phyloP scores from a whole-genome alignment of 2,329 filamentous ascomycete species.

The Emydomyces testavorans region DNA sequence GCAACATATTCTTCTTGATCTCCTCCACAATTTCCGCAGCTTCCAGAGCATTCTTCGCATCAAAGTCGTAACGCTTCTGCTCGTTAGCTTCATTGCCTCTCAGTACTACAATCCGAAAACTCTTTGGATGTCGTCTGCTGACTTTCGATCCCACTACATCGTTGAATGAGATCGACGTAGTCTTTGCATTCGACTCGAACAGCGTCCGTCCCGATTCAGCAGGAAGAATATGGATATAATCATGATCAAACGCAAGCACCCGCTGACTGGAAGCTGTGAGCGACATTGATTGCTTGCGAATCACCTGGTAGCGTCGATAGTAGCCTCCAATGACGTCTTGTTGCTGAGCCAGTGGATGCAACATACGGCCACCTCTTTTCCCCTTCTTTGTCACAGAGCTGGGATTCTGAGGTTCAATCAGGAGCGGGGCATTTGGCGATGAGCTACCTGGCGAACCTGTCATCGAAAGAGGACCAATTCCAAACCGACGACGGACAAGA shows the following conservation, averaged over 20 bases:
- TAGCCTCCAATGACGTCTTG: constrained; percentile 37
- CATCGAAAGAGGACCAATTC: constrained; percentile 46
- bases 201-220: constrained; percentile 43
- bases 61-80: constrained; percentile 57
- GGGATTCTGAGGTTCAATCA: constrained; percentile 34
- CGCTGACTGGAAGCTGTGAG: constrained; percentile 51
- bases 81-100: constrained; percentile 51
- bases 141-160: constrained; percentile 56
- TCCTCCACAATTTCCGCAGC: constrained; percentile 52
- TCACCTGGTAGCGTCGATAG: constrained; percentile 53
- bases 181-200: constrained; percentile 40
- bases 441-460: constrained; percentile 50
- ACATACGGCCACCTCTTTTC: constrained; percentile 31
- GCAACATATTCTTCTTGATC: constrained; percentile 48
- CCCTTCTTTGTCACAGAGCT: constrained; percentile 33
- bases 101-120: constrained; percentile 51
- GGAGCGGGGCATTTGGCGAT: constrained; percentile 53
- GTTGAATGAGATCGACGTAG: constrained; percentile 51
- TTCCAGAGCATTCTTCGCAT: constrained; percentile 46
- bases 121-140: constrained; percentile 52
- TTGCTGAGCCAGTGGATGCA: constrained; percentile 40
- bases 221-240: constrained; percentile 56
- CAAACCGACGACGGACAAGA: constrained; percentile 50
- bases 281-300: constrained; percentile 54
- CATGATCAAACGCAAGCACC: constrained; percentile 52